Percentiles rank a stretch among this genome's conserved stretches.
Conservation (phyloP, 139 green algal species). For the Chlamydomonas eustigma region DNA sequence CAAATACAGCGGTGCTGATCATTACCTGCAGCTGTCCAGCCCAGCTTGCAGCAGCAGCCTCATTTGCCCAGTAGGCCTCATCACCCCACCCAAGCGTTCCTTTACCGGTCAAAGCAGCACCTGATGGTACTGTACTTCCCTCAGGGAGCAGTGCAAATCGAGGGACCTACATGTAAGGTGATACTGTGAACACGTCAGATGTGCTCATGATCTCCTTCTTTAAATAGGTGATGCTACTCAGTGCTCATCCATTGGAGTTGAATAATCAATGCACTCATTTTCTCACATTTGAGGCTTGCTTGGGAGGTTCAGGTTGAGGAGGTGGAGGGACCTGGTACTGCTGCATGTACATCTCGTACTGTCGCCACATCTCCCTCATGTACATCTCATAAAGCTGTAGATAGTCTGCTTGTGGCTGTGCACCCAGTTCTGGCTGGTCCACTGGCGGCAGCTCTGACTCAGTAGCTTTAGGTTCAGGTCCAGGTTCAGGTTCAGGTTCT, state of each 20-base stretch:
- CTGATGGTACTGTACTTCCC: background rate
- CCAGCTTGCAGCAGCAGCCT: background rate
- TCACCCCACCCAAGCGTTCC: background rate
- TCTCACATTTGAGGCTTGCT: background rate
- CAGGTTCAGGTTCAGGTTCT: background rate
- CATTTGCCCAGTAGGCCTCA: background rate
- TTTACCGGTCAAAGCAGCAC: background rate
- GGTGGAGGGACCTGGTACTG: conserved; percentile 5
- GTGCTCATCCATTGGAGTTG: no score
- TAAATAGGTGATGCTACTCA: no score
- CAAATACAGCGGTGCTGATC: no score
- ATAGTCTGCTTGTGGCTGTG: background rate
- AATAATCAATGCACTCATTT: no score
- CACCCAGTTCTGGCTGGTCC: background rate
- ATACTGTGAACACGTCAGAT: no score
- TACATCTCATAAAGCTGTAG: background rate
- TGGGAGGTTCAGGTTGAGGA: background rate
- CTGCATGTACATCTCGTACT: conserved; percentile 9
- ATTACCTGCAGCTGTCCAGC: background rate
- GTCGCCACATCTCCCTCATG: background rate
- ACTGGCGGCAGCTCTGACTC: background rate
- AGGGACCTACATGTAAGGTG: background rate
- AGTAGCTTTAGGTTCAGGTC: background rate
- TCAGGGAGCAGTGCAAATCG: background rate
- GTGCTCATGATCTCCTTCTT: no score